Evolutionary conservation across 2,329 filamentous ascomycete genomes (phyloP).

Genomic region (Penicillium sclerotiorum): DNA sequence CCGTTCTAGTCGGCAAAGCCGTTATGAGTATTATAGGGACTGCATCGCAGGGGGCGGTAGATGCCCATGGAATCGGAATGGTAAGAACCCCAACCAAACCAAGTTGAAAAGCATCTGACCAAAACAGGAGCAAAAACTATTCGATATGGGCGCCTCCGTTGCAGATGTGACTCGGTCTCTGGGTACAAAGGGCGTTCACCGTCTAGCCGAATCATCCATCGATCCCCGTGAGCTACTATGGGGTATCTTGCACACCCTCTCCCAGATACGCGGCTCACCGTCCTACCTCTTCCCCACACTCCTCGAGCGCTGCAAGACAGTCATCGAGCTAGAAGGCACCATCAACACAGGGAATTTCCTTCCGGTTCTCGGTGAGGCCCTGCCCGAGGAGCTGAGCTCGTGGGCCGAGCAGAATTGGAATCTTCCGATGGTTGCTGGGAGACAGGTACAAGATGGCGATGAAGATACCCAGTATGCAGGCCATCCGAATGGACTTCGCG

Average conservation of each 20-base stretch:
- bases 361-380: conserved; percentile 20
- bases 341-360: conserved; percentile 34
- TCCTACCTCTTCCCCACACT: conserved; percentile 40
- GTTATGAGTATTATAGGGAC: conserved; percentile 68
- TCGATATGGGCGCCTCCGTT: conserved; percentile 37
- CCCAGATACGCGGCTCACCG: conserved; percentile 42
- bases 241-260: conserved; percentile 42
- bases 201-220: conserved; percentile 33
- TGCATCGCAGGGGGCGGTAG: conserved; percentile 74
- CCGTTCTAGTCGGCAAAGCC: conserved; percentile 65
- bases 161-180: conserved; percentile 39
- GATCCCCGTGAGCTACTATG: conserved; percentile 41
- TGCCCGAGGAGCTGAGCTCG: conserved; percentile 13
- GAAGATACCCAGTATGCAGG: background rate
- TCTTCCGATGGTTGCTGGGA: background rate
- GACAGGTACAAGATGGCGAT: background rate
- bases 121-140: conserved; percentile 42
- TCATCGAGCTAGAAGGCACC: conserved; percentile 35
- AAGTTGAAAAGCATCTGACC: background rate
- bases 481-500: background rate
- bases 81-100: conserved; percentile 50
- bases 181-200: conserved; percentile 28
- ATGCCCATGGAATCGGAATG: conserved; percentile 73
- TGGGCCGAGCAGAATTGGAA: conserved; percentile 24
- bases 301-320: conserved; percentile 33